Evolutionary conservation across 2,329 filamentous ascomycete genomes (phyloP), one percentile per base, ranked within the genome.

Genomic region (Clonostachys solani): DNA sequence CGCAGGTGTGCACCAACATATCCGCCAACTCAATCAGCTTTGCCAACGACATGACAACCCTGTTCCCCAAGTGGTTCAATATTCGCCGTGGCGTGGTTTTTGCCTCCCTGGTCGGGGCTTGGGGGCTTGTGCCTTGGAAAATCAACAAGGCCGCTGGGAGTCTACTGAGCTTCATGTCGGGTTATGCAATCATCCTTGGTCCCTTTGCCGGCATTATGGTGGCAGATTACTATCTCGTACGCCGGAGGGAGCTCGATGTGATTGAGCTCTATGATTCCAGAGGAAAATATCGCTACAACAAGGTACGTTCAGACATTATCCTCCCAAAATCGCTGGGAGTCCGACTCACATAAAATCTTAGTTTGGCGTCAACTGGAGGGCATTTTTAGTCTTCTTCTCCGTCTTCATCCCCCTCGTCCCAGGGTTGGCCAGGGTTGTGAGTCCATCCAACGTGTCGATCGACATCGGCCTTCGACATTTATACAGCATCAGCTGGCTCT

Each of bases 191-290:
- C 36, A 66, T 69, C 53, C 59, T 69, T 50, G 65, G 60, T 1
- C 70, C 71, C 13, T 67, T 74, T 34, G 60, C 68, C 6, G 69
- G 65, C 38, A 64, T 71, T 42, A 61, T 73, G 37, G 57, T 60
- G 15, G 57, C 60, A 33, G 70, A 74, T 50, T 74, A 60, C 51
- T 67, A 60, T 61, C 48, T 67, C 33, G 54, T 66, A 50, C 67
- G 70, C 49, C 56, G 58, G 36, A 54, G 59, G 34, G 58, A 62
- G 33, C 60, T 67, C 49, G 67, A 74, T 50, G 61, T 73, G 29
- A 66, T 65, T 3, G 68, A 63, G 12, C 56, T 74, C 34, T 74
- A 73, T 55, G 56, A 67, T 42, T 66, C 65, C 9, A 51, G 61
- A 29, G 68, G 69, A 45, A 66, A 65, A 44, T 73, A 73, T 52